A percentile compares a stretch with the other conserved stretches of the same genome.
These are phyloP conservation scores for Spinacia oleracea DNA, from an alignment of 179 eudicot species.

Conservation along the genomic window DNA sequence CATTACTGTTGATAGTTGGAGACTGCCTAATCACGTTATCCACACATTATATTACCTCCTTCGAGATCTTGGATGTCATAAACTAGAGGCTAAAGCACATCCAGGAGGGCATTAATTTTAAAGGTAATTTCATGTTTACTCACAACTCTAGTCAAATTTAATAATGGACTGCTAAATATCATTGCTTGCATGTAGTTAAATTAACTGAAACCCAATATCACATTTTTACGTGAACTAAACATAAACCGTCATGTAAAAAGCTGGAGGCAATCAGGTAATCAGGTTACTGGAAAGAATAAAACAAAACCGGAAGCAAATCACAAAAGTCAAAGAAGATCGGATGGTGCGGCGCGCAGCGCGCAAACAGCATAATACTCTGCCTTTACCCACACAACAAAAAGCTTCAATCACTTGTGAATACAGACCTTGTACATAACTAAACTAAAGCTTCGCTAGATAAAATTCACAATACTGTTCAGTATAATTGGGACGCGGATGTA, in stretches of 20 bases:
- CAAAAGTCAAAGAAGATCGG: too few species aligned
- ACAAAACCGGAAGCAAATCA: too few species aligned
- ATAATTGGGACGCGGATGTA: not conserved
- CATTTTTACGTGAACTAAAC: not conserved
- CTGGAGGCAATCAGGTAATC: not conserved
- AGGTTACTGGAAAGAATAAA: too few species aligned
- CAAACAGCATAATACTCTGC: slow-evolving; percentile 1
- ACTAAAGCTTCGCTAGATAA: not conserved
- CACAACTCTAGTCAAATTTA: not conserved
- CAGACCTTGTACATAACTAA: not conserved
- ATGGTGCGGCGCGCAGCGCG: too few species aligned
- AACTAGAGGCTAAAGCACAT: not conserved
- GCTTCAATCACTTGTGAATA: not conserved
- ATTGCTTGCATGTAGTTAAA: not conserved
- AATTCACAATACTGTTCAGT: too few species aligned
- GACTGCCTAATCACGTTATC: not conserved
- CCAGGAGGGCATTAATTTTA: not conserved
- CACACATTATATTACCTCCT: not conserved
- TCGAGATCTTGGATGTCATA: not conserved
- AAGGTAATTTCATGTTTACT: not conserved
- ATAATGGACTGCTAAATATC: not conserved
- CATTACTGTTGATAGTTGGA: not conserved
- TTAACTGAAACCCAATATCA: not conserved
- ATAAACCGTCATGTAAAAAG: not conserved
- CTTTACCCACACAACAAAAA: slow-evolving; percentile 4